These are phyloP conservation scores for Ceratocystis variospora DNA, from an alignment of 2,329 filamentous ascomycete species.

Conservation along the genomic window DNA sequence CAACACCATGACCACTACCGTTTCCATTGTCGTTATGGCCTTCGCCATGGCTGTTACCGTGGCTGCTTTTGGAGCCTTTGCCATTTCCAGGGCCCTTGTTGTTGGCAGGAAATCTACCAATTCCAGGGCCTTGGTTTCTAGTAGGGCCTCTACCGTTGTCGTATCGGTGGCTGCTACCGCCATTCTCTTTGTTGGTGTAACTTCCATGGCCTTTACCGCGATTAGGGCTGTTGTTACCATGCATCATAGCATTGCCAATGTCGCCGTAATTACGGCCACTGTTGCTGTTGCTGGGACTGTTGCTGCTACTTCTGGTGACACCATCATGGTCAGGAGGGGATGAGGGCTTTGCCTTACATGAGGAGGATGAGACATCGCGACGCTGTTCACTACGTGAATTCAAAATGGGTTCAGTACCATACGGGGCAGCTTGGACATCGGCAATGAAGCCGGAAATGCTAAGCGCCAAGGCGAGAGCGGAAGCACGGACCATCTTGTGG, in stretches of 20 bases:
- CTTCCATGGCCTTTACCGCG: background rate
- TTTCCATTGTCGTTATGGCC: background rate
- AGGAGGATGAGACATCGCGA: background rate
- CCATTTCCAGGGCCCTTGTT: background rate
- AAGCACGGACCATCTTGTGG: background rate
- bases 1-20: background rate
- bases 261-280: background rate
- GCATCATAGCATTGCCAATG: background rate
- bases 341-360: conserved; percentile 9
- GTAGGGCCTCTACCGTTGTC: background rate
- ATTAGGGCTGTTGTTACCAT: background rate
- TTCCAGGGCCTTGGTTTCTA: background rate
- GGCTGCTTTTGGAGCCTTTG: background rate
- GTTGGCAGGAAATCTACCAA: background rate
- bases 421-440: background rate
- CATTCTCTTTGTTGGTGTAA: background rate
- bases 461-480: background rate
- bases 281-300: background rate
- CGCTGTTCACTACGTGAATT: background rate
- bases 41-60: background rate
- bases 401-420: background rate
- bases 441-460: background rate
- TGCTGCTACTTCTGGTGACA: background rate
- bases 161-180: background rate
- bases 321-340: background rate